A percentile compares a stretch with the other conserved stretches of the same genome.
phyloP scores from a whole-genome alignment of 768 basidiomycete species.

The Hypholoma sublateritium region DNA sequence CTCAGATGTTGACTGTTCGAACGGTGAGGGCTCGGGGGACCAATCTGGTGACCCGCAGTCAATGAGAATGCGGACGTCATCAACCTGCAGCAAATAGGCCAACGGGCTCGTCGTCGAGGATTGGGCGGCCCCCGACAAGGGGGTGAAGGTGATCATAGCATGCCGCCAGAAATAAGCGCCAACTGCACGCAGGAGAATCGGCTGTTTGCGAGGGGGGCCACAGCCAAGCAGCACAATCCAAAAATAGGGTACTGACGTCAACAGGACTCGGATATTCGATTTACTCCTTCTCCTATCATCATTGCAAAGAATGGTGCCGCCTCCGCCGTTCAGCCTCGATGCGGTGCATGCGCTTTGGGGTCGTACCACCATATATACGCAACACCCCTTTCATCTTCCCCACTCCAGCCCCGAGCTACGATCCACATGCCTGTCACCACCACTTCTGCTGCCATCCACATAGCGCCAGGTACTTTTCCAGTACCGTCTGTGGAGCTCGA shows the following conservation, averaged over 20 bases:
- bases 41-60: slow-evolving; percentile 95
- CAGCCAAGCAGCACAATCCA: slow-evolving; percentile 16
- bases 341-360: not conserved
- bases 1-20: slow-evolving; percentile 24
- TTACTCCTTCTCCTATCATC: not conserved
- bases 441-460: slow-evolving; percentile 51
- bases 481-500: not conserved
- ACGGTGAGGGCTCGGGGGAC: slow-evolving; percentile 57
- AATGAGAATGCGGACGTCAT: slow-evolving; percentile 89
- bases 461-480: slow-evolving; percentile 43
- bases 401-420: no score
- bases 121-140: slow-evolving; percentile 82
- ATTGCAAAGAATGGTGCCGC: not conserved
- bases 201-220: not conserved
- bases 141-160: slow-evolving; percentile 91
- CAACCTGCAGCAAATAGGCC: slow-evolving; percentile 88
- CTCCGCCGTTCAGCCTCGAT: not conserved
- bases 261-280: slow-evolving; percentile 1
- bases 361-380: not conserved
- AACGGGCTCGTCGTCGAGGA: slow-evolving; percentile 63
- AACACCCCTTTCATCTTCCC: not conserved
- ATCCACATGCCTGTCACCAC: slow-evolving; percentile 51
- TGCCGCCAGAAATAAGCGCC: slow-evolving; percentile 10
- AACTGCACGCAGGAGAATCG: slow-evolving; percentile 9
- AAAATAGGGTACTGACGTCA: slow-evolving; percentile 20